These are phyloP conservation scores for Digitaria exilis DNA, from an alignment of 202 grass and related monocot genomes.

Conservation along the genomic window DNA sequence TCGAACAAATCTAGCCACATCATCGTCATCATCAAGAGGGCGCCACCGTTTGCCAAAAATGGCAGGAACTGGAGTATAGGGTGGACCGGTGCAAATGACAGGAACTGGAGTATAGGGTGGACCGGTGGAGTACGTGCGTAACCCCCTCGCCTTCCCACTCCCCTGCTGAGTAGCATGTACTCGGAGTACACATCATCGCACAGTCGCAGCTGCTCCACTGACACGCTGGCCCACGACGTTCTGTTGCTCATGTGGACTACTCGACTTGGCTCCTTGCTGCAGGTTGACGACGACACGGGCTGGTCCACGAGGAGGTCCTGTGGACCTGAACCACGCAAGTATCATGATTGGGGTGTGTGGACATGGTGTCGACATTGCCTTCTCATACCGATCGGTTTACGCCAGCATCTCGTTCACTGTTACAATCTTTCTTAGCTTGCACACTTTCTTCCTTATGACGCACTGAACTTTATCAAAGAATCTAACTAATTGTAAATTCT, in stretches of 20 bases:
- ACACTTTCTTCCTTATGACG: neutral
- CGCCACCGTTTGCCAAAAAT: constrained; percentile 2
- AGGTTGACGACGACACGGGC: neutral
- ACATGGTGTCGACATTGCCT: constrained; percentile 38
- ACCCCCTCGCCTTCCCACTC: neutral
- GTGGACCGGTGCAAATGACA: too few species aligned
- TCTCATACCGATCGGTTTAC: neutral
- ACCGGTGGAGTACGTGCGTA: too few species aligned
- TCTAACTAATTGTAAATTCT: neutral
- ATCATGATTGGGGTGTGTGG: neutral
- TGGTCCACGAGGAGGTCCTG: neutral
- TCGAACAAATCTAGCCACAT: neutral
- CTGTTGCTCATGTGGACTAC: constrained; percentile 16
- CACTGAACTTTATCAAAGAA: neutral
- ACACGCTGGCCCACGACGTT: neutral
- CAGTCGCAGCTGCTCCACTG: neutral
- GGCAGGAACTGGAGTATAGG: neutral
- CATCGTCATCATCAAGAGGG: too few species aligned
- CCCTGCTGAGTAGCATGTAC: too few species aligned
- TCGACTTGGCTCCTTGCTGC: neutral
- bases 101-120: neutral
- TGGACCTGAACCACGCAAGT: constrained; percentile 12
- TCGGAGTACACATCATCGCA: neutral
- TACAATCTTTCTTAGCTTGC: neutral
- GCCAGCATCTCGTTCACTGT: neutral